phyloP scores from a whole-genome alignment of 345 rosid species.

The Aquilaria yunnanensis region DNA sequence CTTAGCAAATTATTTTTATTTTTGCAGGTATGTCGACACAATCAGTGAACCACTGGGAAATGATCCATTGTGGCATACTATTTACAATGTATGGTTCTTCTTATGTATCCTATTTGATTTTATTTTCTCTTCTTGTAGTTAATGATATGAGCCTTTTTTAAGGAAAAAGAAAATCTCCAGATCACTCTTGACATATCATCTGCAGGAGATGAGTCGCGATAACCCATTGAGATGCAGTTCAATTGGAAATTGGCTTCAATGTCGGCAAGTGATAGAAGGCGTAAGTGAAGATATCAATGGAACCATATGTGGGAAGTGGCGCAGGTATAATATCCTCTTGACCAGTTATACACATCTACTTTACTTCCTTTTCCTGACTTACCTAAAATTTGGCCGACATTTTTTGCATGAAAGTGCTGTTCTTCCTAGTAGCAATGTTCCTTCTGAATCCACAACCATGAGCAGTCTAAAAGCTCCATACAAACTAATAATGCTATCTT shows the following conservation, averaged over 20 bases:
- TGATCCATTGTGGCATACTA: constrained; percentile 29
- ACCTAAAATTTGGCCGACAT: too few relatives aligned
- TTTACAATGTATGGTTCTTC: constrained; percentile 41
- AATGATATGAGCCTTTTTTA: neutral
- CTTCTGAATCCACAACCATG: too few relatives aligned
- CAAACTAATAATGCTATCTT: too few relatives aligned
- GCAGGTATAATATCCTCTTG: constrained; percentile 43
- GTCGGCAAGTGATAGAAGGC: constrained; percentile 45
- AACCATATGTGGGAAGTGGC: constrained; percentile 94
- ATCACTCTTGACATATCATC: neutral
- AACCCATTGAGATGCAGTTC: constrained; percentile 27
- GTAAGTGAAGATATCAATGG: constrained; percentile 31
- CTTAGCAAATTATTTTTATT: constrained; percentile 15
- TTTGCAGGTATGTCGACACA: constrained; percentile 49
- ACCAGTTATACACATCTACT: too few relatives aligned
- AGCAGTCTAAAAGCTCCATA: too few relatives aligned
- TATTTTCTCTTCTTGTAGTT: neutral
- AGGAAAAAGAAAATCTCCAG: constrained; percentile 12
- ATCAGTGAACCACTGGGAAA: constrained; percentile 37
- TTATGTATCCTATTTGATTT: constrained; percentile 11
- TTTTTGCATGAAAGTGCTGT: too few relatives aligned
- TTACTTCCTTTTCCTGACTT: too few relatives aligned
- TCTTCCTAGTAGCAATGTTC: too few relatives aligned
- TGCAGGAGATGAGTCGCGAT: constrained; percentile 35
- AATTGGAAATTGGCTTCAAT: constrained; percentile 90